Evolutionary conservation across 75 land plant species (phyloP), one percentile per base, ranked within the genome.

Genomic region (Cupressus sempervirens): DNA sequence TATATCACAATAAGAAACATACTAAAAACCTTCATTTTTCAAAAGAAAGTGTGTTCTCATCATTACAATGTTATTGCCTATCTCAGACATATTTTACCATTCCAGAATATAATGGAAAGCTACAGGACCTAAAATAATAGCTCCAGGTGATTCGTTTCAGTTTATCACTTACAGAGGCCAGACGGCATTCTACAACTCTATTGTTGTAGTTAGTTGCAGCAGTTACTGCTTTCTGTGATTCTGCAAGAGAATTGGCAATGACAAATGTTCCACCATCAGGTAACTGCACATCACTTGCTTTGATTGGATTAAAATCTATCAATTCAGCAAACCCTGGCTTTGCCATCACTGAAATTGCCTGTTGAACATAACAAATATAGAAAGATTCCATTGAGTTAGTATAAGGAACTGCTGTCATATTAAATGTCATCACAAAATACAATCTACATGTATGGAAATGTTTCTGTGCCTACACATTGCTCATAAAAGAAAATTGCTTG

Each of bases 331-430:
- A 96, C 23, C 99, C 99, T 29, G 91, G 79, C 87, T 91, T 92
- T 80, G 98, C 99, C 99, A 98, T 98, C 40, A 98, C 86, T 50
- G 99, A 98, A 52, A 98, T 98, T 76, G 99, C 99, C 99, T 97
- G 89, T 18, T 18, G 34, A 82, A 50, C n/a, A 82, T 1, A 43
- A n/a, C 76, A 74, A 82, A 87, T 81, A 20, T 38, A 54, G 40
- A 32, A 82, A 82, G 75, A 82, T 34, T 20, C 7, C 68, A 29
- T 38, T 29, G 76, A 62, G 58, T 82, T 54, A 82, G 32, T 15
- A 4, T 53, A 8, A 50, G 36, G 68, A 58, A 82, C 11, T 18
- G 34, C 40, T 36, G 43, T 4, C 35, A 20, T 53, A 9, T 29
- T 56, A 48, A 7, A 48, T 34, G 68, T n/a, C 12, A 54, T 36